Evolutionary conservation across 345 rosid genomes (phyloP), one percentile per base, ranked within the genome.

Genomic region (Eucalyptus shirleyi): DNA sequence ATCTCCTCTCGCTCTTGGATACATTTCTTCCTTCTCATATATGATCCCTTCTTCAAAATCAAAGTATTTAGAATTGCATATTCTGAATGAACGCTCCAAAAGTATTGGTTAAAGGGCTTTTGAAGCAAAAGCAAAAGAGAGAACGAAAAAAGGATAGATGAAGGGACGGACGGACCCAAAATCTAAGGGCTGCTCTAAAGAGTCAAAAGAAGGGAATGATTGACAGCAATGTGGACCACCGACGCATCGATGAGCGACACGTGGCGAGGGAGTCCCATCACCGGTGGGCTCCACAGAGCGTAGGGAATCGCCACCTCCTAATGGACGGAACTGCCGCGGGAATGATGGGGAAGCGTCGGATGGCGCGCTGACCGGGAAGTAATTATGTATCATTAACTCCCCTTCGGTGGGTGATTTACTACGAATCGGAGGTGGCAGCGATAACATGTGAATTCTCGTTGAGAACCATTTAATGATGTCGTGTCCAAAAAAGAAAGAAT

Each of bases 191-290:
- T 88, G 87, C 87, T 56, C 55, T 24, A 8, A 30, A 60, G 88
- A 24, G 51, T 19, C 67, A 55, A 26, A 17, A 40, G 69, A 85
- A 86, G 67, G 69, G 88, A 26, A 77, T 21, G 67, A 88, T 4
- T 83, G 85, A 60, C 69, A 87, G 12, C 92, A 59, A 59, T 88
- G 87, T 86, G 88, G 60, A 86, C 82, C 91, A 87, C 93, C 93
- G 93, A 83, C 85, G 49, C 44, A 90, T 86, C 89, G 69, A 90
- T 62, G 89, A 42, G 2, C 6, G 90, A 90, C 93, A 92, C 93
- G 94, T 91, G 26, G 23, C 21, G 2, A 8, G 53, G 42, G 50
- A 9, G n/a, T 37, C 83, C 83, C 26, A 23, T 40, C 47, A 3
- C 47, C 32, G 30, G 47, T 12, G 47, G 85, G 85, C 47, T 21